Evolutionary conservation across 1,139 yeast species (phyloP).

Genomic region (Scheffersomyces titani): DNA sequence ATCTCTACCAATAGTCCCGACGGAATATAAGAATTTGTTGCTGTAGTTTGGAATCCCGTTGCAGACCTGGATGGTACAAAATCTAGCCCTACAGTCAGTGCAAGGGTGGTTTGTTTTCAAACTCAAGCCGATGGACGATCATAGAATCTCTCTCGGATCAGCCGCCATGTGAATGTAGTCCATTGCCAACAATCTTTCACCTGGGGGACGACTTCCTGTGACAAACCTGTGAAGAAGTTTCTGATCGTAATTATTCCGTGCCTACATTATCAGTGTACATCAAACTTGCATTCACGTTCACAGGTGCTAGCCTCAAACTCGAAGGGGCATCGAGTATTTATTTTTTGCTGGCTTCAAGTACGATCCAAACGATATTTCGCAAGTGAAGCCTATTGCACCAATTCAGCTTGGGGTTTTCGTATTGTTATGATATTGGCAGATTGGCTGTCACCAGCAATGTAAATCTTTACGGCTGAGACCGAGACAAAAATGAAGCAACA

Average conservation of each 20-base stretch:
- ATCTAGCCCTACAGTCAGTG: too few relatives aligned
- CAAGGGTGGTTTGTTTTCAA: too few relatives aligned
- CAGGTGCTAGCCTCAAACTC: not conserved
- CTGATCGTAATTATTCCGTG: too few relatives aligned
- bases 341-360: not conserved
- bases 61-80: not conserved
- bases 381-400: not conserved
- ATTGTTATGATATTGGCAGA: not conserved
- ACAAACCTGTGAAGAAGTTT: not conserved
- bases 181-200: not conserved
- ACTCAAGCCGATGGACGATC: not conserved
- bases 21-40: not conserved
- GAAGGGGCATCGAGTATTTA: not conserved
- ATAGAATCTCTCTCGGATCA: not conserved
- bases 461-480: not conserved
- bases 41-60: not conserved
- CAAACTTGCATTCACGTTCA: not conserved
- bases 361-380: not conserved
- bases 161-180: not conserved
- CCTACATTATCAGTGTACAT: not conserved
- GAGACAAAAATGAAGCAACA: not conserved
- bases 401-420: not conserved
- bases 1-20: not conserved
- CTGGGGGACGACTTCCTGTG: not conserved
- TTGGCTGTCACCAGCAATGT: not conserved